phyloP scores from a whole-genome alignment of 2,329 filamentous ascomycete genomes.

The Xylaria sp. region DNA sequence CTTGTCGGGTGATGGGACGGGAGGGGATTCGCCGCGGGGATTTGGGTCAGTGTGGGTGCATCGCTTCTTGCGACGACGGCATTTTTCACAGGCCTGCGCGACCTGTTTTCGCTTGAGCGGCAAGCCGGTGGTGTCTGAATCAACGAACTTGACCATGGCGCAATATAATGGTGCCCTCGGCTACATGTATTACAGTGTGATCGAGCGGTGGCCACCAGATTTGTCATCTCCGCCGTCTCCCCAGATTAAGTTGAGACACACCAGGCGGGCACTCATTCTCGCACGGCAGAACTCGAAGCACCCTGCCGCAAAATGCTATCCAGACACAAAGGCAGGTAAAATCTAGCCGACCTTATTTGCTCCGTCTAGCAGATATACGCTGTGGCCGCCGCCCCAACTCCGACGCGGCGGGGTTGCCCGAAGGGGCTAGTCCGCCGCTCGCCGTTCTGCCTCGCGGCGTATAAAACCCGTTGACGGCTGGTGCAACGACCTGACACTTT shows the following conservation, averaged over 20 bases:
- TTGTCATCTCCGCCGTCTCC: conserved; percentile 26
- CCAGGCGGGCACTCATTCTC: neutral
- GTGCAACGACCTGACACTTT: neutral
- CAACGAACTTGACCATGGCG: conserved; percentile 60
- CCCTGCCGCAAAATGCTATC: neutral
- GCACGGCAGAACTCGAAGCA: neutral
- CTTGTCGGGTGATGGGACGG: conserved; percentile 5
- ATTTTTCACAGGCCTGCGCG: conserved; percentile 60
- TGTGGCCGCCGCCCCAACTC: conserved; percentile 5
- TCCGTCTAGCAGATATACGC: neutral
- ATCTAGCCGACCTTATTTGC: neutral
- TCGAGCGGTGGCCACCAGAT: conserved; percentile 17
- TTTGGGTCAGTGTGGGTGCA: conserved; percentile 31
- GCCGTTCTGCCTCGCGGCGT: neutral
- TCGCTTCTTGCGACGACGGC: conserved; percentile 58
- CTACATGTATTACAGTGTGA: neutral
- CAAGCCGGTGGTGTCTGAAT: conserved; percentile 58
- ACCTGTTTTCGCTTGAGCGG: conserved; percentile 66
- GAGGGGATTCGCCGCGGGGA: neutral
- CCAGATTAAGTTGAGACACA: neutral
- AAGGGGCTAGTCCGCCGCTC: conserved; percentile 18
- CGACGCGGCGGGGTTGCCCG: neutral
- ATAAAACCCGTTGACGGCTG: neutral
- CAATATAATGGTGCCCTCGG: neutral
- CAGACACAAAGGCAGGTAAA: neutral